These are phyloP conservation scores for Zizania latifolia DNA, from an alignment of 176 grass and related monocot genomes.

Conservation along the genomic window DNA sequence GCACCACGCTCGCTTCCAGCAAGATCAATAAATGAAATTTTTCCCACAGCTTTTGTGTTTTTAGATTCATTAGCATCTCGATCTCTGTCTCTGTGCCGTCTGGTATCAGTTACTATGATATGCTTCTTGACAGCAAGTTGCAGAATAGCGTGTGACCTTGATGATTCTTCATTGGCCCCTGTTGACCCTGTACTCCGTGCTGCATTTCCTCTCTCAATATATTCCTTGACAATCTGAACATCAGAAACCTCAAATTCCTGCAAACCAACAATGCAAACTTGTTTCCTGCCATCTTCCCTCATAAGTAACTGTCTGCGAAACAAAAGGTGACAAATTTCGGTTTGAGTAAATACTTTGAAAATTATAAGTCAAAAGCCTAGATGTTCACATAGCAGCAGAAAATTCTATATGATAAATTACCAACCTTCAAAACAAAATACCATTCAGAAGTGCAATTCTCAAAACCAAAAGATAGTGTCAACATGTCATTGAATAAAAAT, in stretches of 20 bases:
- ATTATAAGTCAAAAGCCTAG: background rate
- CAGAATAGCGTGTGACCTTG: conserved; percentile 93
- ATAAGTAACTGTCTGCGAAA: conserved; percentile 74
- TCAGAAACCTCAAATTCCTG: conserved; percentile 98
- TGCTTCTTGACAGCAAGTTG: conserved; percentile 98
- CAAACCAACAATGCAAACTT: conserved; percentile 95
- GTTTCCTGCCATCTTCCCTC: conserved; percentile 98
- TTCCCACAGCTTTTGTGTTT: conserved; percentile 75
- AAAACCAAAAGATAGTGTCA: too few relatives aligned
- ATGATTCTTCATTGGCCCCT: conserved; percentile 98
- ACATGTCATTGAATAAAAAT: too few relatives aligned
- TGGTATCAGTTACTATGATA: conserved; percentile 50
- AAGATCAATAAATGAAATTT: conserved; percentile 98
- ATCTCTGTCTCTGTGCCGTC: conserved; percentile 72
- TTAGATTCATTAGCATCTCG: conserved; percentile 77
- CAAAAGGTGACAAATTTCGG: background rate
- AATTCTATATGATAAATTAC: too few relatives aligned
- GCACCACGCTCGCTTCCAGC: conserved; percentile 98
- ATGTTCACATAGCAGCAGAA: too few relatives aligned
- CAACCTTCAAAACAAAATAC: conserved; percentile 15
- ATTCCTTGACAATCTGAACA: conserved; percentile 95
- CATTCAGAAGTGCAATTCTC: background rate
- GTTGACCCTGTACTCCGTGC: conserved; percentile 91
- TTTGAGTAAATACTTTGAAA: background rate
- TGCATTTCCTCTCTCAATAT: conserved; percentile 95